These are phyloP conservation scores for Pseudogymnoascus sp. DNA, from an alignment of 2,329 filamentous ascomycete species.

Conservation along the genomic window DNA sequence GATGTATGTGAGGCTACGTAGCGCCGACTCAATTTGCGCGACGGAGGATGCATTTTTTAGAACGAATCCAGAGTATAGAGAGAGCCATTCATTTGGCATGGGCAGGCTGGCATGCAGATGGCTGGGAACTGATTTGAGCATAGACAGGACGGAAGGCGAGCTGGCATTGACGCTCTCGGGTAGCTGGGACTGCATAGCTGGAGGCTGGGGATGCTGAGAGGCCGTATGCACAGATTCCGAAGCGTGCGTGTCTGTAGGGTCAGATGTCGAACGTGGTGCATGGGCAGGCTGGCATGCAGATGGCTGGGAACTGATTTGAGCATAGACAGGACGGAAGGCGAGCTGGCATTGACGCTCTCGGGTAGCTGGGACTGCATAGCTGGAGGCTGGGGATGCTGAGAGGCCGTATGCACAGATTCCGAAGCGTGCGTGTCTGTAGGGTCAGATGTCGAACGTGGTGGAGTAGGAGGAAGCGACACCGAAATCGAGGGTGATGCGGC, in stretches of 20 bases:
- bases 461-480: conserved; percentile 7
- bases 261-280: conserved; percentile 36
- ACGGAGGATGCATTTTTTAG: conserved; percentile 90
- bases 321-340: not conserved
- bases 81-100: conserved; percentile 58
- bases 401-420: not conserved
- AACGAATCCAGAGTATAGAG: conserved; percentile 82
- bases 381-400: not conserved
- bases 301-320: conserved; percentile 15
- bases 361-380: not conserved
- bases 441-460: conserved; percentile 8
- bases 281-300: conserved; percentile 43
- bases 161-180: not conserved
- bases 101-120: conserved; percentile 43
- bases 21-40: conserved; percentile 86
- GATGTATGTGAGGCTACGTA: conserved; percentile 91
- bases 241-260: not conserved
- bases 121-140: conserved; percentile 9
- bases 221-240: not conserved
- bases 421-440: not conserved
- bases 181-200: not conserved
- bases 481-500: not conserved
- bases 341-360: not conserved
- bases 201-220: not conserved
- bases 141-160: not conserved